These are phyloP conservation scores for Neurospora pannonica DNA, from an alignment of 495 filamentous ascomycete genomes.

Conservation along the genomic window DNA sequence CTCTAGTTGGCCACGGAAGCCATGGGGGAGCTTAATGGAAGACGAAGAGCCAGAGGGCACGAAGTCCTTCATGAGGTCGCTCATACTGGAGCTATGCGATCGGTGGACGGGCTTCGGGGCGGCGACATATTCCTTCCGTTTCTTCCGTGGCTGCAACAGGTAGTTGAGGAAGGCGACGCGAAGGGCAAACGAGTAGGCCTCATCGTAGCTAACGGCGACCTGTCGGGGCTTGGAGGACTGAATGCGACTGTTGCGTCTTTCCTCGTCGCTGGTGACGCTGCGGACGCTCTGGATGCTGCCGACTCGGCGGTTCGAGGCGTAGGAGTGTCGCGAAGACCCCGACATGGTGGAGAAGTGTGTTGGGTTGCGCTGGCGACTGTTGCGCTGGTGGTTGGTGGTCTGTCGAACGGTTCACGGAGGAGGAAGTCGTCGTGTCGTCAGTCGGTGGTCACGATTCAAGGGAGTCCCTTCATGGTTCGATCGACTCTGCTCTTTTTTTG, in stretches of 20 bases:
- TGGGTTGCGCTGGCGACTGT: not conserved
- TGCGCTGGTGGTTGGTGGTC: not conserved
- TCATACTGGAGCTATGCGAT: conserved; percentile 60
- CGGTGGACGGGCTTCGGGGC: conserved; percentile 51
- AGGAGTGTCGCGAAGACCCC: conserved; percentile 27
- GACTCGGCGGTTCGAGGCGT: conserved; percentile 31
- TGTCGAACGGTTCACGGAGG: not conserved
- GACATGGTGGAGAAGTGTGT: conserved; percentile 28
- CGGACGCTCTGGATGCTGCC: conserved; percentile 32
- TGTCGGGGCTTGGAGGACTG: conserved; percentile 28
- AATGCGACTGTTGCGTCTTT: conserved; percentile 20
- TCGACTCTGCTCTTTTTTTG: not conserved
- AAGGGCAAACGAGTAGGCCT: conserved; percentile 84
- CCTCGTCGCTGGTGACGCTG: conserved; percentile 16
- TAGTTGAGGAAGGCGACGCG: conserved; percentile 88
- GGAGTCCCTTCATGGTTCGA: not conserved
- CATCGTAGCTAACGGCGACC: conserved; percentile 44
- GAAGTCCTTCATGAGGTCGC: conserved; percentile 51
- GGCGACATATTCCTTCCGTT: conserved; percentile 73
- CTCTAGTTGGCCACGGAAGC: conserved; percentile 59
- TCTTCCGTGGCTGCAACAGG: conserved; percentile 81
- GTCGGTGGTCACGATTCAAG: not conserved
- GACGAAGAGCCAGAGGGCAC: conserved; percentile 30
- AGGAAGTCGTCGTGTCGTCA: not conserved
- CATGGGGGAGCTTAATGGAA: conserved; percentile 37